Evolutionary conservation across 352 stramenopile species (phyloP).

Genomic region (Globisporangium spiculum): DNA sequence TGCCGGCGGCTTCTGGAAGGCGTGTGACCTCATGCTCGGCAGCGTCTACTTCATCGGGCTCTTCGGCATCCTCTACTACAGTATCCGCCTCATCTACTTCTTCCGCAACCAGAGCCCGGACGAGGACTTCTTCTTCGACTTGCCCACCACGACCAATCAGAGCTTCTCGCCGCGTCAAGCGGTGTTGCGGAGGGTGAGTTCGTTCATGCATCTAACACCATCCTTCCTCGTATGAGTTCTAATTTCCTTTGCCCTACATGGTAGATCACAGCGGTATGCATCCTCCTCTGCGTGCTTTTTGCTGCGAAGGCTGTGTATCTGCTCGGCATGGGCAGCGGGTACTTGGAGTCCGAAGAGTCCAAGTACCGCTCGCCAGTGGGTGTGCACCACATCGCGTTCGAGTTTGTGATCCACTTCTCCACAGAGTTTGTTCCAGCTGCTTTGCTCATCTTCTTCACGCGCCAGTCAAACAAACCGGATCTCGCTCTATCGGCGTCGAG

Average conservation of each 20-base stretch:
- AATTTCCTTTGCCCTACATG: constrained; percentile 6
- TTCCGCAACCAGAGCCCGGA: constrained; percentile 70
- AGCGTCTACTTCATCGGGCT: constrained; percentile 61
- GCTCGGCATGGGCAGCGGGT: constrained; percentile 61
- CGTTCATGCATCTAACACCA: background rate
- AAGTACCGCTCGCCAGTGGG: constrained; percentile 58
- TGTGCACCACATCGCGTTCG: constrained; percentile 66
- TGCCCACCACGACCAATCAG: constrained; percentile 31
- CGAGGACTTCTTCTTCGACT: constrained; percentile 83
- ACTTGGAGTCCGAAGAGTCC: constrained; percentile 60
- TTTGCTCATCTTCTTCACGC: constrained; percentile 67
- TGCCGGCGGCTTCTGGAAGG: constrained; percentile 56
- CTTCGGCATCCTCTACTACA: constrained; percentile 78
- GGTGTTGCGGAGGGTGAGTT: constrained; percentile 58
- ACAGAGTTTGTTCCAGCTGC: constrained; percentile 74
- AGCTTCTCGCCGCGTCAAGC: constrained; percentile 49
- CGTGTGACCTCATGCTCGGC: constrained; percentile 67
- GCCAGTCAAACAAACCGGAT: constrained; percentile 24
- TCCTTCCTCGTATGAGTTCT: constrained; percentile 9
- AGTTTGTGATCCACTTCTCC: constrained; percentile 68
- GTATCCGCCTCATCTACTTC: constrained; percentile 72
- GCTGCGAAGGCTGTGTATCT: constrained; percentile 63
- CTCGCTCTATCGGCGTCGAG: constrained; percentile 26
- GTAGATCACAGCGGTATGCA: constrained; percentile 75
- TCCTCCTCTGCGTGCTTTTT: constrained; percentile 71